Base-by-base conservation (phyloP, 2,329 filamentous ascomycete genomes). In the Colletotrichum falcatum region DNA sequence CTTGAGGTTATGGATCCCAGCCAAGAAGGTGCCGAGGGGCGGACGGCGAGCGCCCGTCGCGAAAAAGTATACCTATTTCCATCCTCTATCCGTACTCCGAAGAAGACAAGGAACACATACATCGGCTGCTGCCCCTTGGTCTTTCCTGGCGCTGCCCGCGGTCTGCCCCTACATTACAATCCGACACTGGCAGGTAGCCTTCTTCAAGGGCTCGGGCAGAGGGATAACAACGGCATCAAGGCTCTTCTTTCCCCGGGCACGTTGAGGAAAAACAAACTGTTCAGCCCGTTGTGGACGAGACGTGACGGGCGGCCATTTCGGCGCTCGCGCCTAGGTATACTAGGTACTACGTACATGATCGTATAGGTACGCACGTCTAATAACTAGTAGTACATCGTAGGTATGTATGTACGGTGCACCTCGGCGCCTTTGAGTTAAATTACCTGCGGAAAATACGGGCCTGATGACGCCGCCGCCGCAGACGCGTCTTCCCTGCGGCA, bases 391-490 rank as follows among this genome's bases (percentile, higher is more conserved):
- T n/a, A n/a, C n/a, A n/a, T n/a, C n/a, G n/a, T n/a, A n/a, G n/a
- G n/a, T 16, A 39, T 16, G 1, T 18, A 39, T 14, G 35, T 37
- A 37, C 35, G 35, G 35, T 37, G 35, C 3, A 44, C 61, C 49
- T 44, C 54, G 64, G 53, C 68, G 58, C 58, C 58, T 56, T 55
- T 46, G 53, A 63, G 53, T 67, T 67, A 62, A 70, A 70, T 70
- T 63, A 48, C 44, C 16, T 46, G 37, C 44, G 53, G 33, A 37
- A 42, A 68, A 63, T 62, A 63, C 46, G 64, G 67, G 58, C 53
- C 67, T 46, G 51, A 35, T 55, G 56, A 67, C 51, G 58, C 53
- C 30, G 56, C 62, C 51, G 64, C 64, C 30, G 44, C 44, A 66
- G 63, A 66, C 68, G 64, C 68, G 68, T 70, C 64, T 62, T 46